Conservation (phyloP, 75 land plant genomes). For the Chamaecyparis obtusa region DNA sequence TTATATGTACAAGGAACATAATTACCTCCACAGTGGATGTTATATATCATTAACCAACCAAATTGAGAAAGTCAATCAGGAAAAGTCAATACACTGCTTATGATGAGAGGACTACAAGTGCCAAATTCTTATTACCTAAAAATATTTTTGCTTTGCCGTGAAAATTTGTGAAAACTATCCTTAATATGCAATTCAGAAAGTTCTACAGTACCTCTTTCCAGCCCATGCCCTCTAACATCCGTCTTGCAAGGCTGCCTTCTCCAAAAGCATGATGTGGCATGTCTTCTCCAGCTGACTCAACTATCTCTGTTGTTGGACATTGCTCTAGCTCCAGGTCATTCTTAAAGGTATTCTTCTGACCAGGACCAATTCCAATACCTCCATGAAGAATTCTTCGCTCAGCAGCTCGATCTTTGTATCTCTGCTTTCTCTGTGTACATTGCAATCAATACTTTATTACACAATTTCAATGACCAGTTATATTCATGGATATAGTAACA, state of each 20-base stretch:
- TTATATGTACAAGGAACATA: not conserved
- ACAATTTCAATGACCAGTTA: not conserved
- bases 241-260: constrained; percentile 62
- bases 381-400: constrained; percentile 81
- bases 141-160: not conserved
- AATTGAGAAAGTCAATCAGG: not conserved
- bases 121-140: not conserved
- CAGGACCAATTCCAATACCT: constrained; percentile 74
- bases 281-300: constrained; percentile 39
- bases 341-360: constrained; percentile 43
- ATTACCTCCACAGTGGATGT: not conserved
- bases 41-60: not conserved
- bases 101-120: not conserved
- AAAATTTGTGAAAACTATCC: not conserved
- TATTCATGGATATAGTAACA: not conserved
- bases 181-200: not conserved
- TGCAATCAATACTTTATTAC: not conserved
- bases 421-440: constrained; percentile 20
- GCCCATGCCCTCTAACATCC: constrained; percentile 76
- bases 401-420: constrained; percentile 82
- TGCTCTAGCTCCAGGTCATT: constrained; percentile 23
- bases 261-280: constrained; percentile 57
- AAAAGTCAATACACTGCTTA: not conserved
- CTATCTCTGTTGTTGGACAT: constrained; percentile 6
- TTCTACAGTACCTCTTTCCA: constrained; percentile 70